Base-by-base conservation (phyloP, 1,284 basidiomycete genomes). In the Trichosporon sp. region DNA sequence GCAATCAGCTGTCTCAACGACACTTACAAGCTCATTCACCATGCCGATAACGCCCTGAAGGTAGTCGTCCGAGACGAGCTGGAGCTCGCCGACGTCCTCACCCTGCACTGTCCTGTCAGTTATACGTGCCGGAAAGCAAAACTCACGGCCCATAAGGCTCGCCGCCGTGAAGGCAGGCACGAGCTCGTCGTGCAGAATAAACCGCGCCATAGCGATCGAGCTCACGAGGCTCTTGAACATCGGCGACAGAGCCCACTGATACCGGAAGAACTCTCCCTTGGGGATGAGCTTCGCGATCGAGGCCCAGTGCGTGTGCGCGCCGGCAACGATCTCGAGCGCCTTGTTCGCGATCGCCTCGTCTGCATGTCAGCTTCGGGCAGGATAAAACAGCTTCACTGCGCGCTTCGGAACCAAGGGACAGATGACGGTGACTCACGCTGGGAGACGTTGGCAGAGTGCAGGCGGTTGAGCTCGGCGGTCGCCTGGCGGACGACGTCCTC, bases 31-130 rank as follows among this genome's bases (percentile, higher is more conserved):
- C 73, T 84, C 83, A 70, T 84, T 84, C 64, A 83, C 80, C 70
- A 81, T 79, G 5, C 80, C 78, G 31, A 84, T 84, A 2, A 84
- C 81, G 25, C 82, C 82, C 66, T 83, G 82, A 13, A 84, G 77
- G 71, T 84, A 84, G 66, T 84, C 83, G 67, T 84, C 83, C 6
- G 81, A 78, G 3, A 74, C 72, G 2, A 84, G 73, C 47, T 77
- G 75, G n/a, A 84, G 64, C 62, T 76, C 75, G 23, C 76, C 76
- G n/a, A 74, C 73, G 29, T 74, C 77, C 7, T 80, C 77, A 34
- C 75, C 68, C 63, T 79, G 70, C 60, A 82, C 81, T 81, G 66
- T 0, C 9, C 1, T n/a, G 58, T 65, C 27, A 64, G 62, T 38
- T 18, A 15, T 12, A 56, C 27, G 25, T 18, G 15, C 8, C 18